Evolutionary conservation across 192 early-diverging fungal species (phyloP).

Genomic region (Coemansia sp.): DNA sequence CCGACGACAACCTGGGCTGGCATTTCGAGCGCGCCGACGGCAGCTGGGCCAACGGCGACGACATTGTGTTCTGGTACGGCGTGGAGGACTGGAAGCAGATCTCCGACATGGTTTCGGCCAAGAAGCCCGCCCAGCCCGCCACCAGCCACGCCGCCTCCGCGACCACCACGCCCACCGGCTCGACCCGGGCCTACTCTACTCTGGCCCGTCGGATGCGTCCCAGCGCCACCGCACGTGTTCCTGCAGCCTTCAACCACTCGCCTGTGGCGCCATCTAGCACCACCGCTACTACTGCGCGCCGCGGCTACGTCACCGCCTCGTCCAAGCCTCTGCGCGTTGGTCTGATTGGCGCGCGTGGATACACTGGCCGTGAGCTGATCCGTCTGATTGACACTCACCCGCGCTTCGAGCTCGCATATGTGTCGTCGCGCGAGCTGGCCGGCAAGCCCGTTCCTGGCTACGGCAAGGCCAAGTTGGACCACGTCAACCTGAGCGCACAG

Average conservation of each 20-base stretch:
- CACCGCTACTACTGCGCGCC: constrained; percentile 38
- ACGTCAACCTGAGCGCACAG: constrained; percentile 79
- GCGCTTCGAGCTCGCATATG: constrained; percentile 75
- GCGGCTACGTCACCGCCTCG: constrained; percentile 60
- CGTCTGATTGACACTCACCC: constrained; percentile 86
- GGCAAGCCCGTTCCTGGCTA: constrained; percentile 83
- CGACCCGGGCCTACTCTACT: constrained; percentile 61
- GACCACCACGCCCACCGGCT: constrained; percentile 22
- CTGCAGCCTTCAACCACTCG: no score
- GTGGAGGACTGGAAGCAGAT: constrained; percentile 78
- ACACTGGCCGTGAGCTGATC: constrained; percentile 95
- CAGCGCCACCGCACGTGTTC: no score
- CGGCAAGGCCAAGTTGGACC: constrained; percentile 57
- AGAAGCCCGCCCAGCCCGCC: constrained; percentile 1
- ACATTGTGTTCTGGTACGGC: constrained; percentile 94
- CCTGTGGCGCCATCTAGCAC: constrained; percentile 1
- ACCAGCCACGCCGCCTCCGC: constrained; percentile 10
- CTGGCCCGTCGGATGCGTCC: constrained; percentile 25
- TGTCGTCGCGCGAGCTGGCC: constrained; percentile 90
- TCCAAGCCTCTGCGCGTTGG: constrained; percentile 59
- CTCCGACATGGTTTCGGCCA: constrained; percentile 58
- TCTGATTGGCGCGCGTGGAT: constrained; percentile 95
- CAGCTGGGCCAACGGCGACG: constrained; percentile 59
- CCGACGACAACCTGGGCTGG: constrained; percentile 83
- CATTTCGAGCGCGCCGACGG: constrained; percentile 96